phyloP scores from a whole-genome alignment of 148 eudicot species.

The Fagopyrum esculentum region DNA sequence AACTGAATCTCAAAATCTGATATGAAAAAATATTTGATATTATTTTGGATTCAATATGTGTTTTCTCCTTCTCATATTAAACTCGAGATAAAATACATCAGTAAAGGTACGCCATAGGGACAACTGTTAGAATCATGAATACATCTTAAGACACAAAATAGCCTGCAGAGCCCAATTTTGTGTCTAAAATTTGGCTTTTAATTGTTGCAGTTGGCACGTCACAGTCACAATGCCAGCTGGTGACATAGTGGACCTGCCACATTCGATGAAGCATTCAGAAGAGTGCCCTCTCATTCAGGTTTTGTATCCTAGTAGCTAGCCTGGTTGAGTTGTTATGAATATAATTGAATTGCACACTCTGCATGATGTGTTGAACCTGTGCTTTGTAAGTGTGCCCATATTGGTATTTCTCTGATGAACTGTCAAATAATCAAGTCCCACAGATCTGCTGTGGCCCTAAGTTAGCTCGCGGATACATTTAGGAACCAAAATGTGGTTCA shows the following conservation, averaged over 20 bases:
- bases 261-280: conserved; percentile 40
- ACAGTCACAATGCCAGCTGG: conserved; percentile 48
- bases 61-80: neutral
- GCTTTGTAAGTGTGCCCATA: neutral
- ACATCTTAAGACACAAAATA: neutral
- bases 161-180: neutral
- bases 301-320: neutral
- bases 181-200: neutral
- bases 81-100: neutral
- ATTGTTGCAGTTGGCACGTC: conserved; percentile 45
- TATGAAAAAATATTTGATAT: neutral
- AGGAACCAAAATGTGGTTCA: neutral
- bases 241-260: conserved; percentile 28
- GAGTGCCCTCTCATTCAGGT: conserved; percentile 42
- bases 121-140: neutral
- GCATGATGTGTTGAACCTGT: conserved; percentile 1
- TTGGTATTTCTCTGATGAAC: neutral
- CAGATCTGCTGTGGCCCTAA: conserved; percentile 2
- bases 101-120: neutral
- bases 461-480: neutral
- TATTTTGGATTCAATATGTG: neutral
- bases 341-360: neutral
- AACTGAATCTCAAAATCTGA: neutral
- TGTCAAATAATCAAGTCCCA: neutral
- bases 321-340: neutral